Evolutionary conservation across 805 yeast species (phyloP).

Genomic region (Candida pini): DNA sequence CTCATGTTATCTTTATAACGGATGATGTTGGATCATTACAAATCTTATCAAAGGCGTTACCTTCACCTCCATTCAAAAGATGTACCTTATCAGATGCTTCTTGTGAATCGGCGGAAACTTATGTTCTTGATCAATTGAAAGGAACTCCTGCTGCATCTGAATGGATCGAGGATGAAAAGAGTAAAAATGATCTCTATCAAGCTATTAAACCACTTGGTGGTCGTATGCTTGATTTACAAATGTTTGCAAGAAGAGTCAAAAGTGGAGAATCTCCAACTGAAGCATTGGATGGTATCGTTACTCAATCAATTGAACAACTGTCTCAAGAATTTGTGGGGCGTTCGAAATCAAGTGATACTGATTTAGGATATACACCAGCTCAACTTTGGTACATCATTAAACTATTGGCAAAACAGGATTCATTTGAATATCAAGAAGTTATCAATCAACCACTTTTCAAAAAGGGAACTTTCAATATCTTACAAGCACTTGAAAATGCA

Average conservation of each 20-base stretch:
- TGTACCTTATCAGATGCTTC: conserved; percentile 80
- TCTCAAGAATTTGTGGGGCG: conserved; percentile 61
- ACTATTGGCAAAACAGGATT: conserved; percentile 44
- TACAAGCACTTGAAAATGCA: conserved; percentile 69
- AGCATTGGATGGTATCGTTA: conserved; percentile 75
- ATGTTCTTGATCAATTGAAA: conserved; percentile 53
- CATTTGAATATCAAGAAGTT: conserved; percentile 45
- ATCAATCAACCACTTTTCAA: conserved; percentile 56
- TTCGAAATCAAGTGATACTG: conserved; percentile 14
- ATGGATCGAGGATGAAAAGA: conserved; percentile 14
- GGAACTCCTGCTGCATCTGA: conserved; percentile 17
- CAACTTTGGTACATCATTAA: conserved; percentile 87
- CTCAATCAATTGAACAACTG: conserved; percentile 82
- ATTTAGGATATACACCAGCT: conserved; percentile 53
- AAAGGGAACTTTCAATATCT: conserved; percentile 46
- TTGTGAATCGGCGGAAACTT: conserved; percentile 58
- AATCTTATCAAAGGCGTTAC: conserved; percentile 63
- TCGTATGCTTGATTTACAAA: conserved; percentile 87
- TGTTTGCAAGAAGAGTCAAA: conserved; percentile 79
- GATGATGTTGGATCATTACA: conserved; percentile 77
- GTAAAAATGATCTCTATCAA: conserved; percentile 37
- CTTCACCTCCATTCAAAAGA: conserved; percentile 80
- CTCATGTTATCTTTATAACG: conserved; percentile 85
- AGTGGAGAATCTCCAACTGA: conserved; percentile 79
- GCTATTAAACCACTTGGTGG: conserved; percentile 83